These are phyloP conservation scores for Gaeumannomyces tritici DNA, from an alignment of 2,329 filamentous ascomycete species.

Conservation along the genomic window DNA sequence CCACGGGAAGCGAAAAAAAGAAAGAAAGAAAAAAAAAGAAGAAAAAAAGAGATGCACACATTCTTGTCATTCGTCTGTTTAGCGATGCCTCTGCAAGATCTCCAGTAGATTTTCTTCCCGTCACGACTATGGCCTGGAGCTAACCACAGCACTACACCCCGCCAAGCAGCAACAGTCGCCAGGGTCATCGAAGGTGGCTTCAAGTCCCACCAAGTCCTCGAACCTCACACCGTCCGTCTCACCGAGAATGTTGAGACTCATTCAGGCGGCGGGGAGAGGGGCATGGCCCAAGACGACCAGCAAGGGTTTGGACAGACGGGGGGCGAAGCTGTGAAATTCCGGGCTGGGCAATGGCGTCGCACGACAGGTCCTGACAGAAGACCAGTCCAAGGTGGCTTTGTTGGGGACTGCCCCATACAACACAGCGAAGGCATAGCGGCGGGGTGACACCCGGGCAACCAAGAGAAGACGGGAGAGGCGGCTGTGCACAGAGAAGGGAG, in stretches of 20 bases:
- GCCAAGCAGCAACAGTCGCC: not conserved
- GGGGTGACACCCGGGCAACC: not conserved
- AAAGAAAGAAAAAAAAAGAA: not conserved
- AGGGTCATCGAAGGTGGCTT: not conserved
- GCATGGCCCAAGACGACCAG: not conserved
- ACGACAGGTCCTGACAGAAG: not conserved
- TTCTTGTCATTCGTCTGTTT: not conserved
- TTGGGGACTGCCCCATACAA: not conserved
- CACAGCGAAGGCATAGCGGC: not conserved
- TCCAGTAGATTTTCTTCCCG: too few relatives aligned
- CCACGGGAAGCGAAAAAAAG: not conserved
- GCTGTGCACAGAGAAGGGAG: not conserved
- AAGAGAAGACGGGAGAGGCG: not conserved
- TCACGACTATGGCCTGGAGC: not conserved
- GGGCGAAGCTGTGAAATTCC: not conserved
- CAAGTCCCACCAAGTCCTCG: constrained; percentile 2
- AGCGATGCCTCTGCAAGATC: too few relatives aligned
- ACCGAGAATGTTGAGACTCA: constrained; percentile 3
- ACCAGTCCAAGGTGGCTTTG: not conserved
- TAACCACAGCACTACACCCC: not conserved
- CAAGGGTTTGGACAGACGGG: not conserved
- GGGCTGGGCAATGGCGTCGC: not conserved
- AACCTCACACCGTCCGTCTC: constrained; percentile 1
- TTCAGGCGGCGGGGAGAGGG: not conserved
- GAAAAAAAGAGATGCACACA: not conserved